phyloP scores from a whole-genome alignment of 208 protist genomes.

The Crithidia bombi region DNA sequence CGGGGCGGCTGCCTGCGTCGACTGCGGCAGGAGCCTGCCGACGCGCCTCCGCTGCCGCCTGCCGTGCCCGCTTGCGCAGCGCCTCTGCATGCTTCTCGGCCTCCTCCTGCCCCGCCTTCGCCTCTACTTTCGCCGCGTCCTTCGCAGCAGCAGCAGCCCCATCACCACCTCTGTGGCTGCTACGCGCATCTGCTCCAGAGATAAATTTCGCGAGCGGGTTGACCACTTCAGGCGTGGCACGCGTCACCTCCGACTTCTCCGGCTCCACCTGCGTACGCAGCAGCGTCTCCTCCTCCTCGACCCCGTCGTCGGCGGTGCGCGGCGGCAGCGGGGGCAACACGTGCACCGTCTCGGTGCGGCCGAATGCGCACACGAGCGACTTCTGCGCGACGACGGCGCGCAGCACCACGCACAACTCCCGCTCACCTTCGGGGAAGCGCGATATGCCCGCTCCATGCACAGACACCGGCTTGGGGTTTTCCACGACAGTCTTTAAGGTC shows the following conservation, averaged over 20 bases:
- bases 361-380: slow-evolving; percentile 72
- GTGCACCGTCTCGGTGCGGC: slow-evolving; percentile 73
- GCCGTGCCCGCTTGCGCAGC: slow-evolving; percentile 31
- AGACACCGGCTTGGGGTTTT: slow-evolving; percentile 16
- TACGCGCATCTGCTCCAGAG: neutral
- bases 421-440: slow-evolving; percentile 34
- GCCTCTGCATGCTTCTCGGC: slow-evolving; percentile 19
- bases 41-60: slow-evolving; percentile 17
- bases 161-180: neutral
- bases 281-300: slow-evolving; percentile 11
- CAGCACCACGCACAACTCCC: slow-evolving; percentile 73
- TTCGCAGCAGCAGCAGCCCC: too few relatives aligned
- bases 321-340: slow-evolving; percentile 68
- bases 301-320: slow-evolving; percentile 21
- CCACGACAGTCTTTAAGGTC: neutral
- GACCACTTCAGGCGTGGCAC: slow-evolving; percentile 5
- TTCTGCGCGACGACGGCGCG: slow-evolving; percentile 81
- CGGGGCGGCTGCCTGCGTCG: slow-evolving; percentile 32
- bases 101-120: too few relatives aligned
- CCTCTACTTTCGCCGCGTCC: too few relatives aligned
- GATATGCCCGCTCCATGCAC: slow-evolving; percentile 24
- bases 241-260: slow-evolving; percentile 18
- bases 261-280: slow-evolving; percentile 24
- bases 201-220: slow-evolving; percentile 43
- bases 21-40: slow-evolving; percentile 25